phyloP scores from a whole-genome alignment of 192 early-diverging fungal species.

The Bifiguratus adelaidae region DNA sequence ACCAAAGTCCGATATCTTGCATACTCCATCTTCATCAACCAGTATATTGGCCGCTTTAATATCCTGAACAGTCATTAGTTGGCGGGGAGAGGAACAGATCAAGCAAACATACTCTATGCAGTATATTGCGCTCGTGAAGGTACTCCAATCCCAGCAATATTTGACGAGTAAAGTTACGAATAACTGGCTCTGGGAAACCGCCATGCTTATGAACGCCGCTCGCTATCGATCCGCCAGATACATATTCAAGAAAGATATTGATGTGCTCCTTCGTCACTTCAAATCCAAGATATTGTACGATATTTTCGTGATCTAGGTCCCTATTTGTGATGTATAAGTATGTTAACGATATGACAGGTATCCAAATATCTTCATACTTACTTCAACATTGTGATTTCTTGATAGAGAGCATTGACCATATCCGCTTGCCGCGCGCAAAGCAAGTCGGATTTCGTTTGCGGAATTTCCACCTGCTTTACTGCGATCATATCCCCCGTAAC shows the following conservation, averaged over 20 bases:
- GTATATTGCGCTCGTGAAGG: slow-evolving; percentile 65
- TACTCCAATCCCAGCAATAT: slow-evolving; percentile 82
- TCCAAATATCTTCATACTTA: slow-evolving; percentile 12
- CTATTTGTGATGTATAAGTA: too few relatives aligned
- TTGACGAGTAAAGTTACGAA: slow-evolving; percentile 69
- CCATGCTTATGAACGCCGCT: slow-evolving; percentile 67
- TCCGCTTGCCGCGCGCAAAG: slow-evolving; percentile 29
- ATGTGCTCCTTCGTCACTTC: slow-evolving; percentile 31
- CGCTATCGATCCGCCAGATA: slow-evolving; percentile 86
- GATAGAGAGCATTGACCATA: slow-evolving; percentile 52
- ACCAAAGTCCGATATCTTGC: slow-evolving; percentile 99
- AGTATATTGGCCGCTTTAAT: slow-evolving; percentile 82
- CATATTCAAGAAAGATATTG: slow-evolving; percentile 98
- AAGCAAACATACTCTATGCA: slow-evolving; percentile 61
- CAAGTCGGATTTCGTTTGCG: slow-evolving; percentile 26
- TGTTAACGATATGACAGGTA: too few relatives aligned
- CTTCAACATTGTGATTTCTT: slow-evolving; percentile 61
- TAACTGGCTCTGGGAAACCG: slow-evolving; percentile 59
- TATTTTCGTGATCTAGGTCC: slow-evolving; percentile 84
- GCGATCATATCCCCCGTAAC: slow-evolving; percentile 75
- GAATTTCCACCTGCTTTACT: slow-evolving; percentile 75
- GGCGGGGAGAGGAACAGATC: too few relatives aligned
- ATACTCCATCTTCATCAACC: slow-evolving; percentile 70
- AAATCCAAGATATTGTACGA: slow-evolving; percentile 92
- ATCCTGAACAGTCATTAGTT: slow-evolving; percentile 26